Base-by-base conservation (phyloP, 2,329 filamentous ascomycete genomes). In the Phaeomoniella chlamydospora region DNA sequence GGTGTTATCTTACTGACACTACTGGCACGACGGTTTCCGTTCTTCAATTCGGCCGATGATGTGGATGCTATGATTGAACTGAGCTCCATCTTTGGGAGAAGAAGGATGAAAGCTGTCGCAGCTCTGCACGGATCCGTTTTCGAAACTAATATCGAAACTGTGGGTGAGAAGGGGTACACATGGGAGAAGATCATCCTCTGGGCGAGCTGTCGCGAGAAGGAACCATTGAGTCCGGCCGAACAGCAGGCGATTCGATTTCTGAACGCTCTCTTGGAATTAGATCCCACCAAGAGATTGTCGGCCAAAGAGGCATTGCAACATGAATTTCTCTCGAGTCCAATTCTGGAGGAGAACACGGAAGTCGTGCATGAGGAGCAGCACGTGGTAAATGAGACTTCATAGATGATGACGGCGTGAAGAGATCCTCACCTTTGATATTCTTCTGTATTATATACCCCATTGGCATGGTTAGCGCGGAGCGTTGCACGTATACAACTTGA, bases 1-100 rank as follows among this genome's bases (percentile, higher is more conserved):
- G 90, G 90, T 30, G 87, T 98, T n/a, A 93, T 98, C 37, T 70
- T 98, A 2, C 67, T 98, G n/a, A 98, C 90, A 1, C 80, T 98
- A 43, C 67, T 98, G 11, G 88, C 83, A 29, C 80, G 81, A 38
- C 77, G 90, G 3, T 98, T 98, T 49, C 90, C 90, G 1, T 98
- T 98, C 60, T 98, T 98, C 68, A 94, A 98, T 60, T 93, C 84
- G 32, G 80, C 86, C n/a, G 90, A 98, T 55, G 90, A 98, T 49
- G 81, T 98, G 33, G 90, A 98, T 52, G 90, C 90, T 35, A 80
- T 94, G 71, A 88, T 98, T 46, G 90, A 98, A 58, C 92, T 98
- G 45, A 83, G 87, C 22, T 93, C 85, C 39, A 93, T 98, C 41
- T 94, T 96, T 54, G 90, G 90, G 34, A 70, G 70, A 30, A 77